Conservation (phyloP, 2,329 filamentous ascomycete species). For the Curvularia spicifera region DNA sequence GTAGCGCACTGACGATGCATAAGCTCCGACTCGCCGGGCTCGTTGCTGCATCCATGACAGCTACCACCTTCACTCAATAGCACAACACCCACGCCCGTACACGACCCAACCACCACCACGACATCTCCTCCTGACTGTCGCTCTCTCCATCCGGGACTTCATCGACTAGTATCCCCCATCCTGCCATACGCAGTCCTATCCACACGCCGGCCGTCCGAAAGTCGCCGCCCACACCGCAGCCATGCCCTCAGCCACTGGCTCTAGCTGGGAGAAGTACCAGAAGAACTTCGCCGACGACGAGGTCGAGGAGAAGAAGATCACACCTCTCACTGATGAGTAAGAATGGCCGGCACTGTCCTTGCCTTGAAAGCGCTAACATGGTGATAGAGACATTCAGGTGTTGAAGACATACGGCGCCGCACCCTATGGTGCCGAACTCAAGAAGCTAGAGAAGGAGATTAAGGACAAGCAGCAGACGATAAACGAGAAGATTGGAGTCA, state of each 20-base stretch:
- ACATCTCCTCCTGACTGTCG: slow-evolving; percentile 8
- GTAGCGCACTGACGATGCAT: slow-evolving; percentile 14
- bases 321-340: slow-evolving; percentile 93
- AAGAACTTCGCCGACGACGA: slow-evolving; percentile 98
- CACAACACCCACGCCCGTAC: slow-evolving; percentile 25
- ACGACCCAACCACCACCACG: background rate
- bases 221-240: slow-evolving; percentile 40
- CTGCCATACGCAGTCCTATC: slow-evolving; percentile 6
- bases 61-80: slow-evolving; percentile 24
- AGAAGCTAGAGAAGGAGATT: slow-evolving; percentile 98
- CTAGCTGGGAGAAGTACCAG: slow-evolving; percentile 98
- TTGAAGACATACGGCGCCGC: slow-evolving; percentile 98
- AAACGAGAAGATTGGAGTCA: slow-evolving; percentile 89
- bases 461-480: slow-evolving; percentile 98
- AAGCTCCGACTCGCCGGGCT: slow-evolving; percentile 26
- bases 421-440: slow-evolving; percentile 89
- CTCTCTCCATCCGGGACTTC: slow-evolving; percentile 3
- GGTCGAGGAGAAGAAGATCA: slow-evolving; percentile 99
- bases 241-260: slow-evolving; percentile 93
- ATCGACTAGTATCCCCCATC: background rate
- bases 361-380: slow-evolving; percentile 37
- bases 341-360: slow-evolving; percentile 36
- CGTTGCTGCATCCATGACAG: slow-evolving; percentile 33
- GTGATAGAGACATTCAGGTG: slow-evolving; percentile 90
- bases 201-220: slow-evolving; percentile 9